Percentiles rank a stretch among this genome's conserved stretches.
phyloP scores from a whole-genome alignment of 257 asterid species.

The Datura wrightii region DNA sequence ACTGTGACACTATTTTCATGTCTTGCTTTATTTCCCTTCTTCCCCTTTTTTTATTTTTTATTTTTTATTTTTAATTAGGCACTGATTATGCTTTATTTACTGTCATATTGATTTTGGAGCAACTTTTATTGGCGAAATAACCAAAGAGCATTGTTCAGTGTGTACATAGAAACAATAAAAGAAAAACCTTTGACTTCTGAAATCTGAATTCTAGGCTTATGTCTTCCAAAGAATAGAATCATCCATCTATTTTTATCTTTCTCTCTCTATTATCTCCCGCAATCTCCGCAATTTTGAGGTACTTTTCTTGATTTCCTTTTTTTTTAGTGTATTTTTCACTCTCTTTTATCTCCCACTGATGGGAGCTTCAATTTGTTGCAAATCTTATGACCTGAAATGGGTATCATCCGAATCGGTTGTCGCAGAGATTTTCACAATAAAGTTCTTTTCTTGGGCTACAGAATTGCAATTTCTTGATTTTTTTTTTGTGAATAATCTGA shows the following conservation, averaged over 20 bases:
- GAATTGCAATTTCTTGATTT: neutral
- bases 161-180: slow-evolving; percentile 33
- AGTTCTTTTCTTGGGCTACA: neutral
- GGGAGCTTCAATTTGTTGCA: neutral
- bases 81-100: neutral
- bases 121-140: slow-evolving; percentile 28
- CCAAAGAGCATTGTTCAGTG: neutral
- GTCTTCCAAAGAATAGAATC: slow-evolving; percentile 38
- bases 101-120: neutral
- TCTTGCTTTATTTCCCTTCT: too few species aligned
- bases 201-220: slow-evolving; percentile 42
- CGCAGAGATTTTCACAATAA: neutral
- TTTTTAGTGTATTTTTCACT: neutral
- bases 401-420: slow-evolving; percentile 30
- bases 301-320: neutral
- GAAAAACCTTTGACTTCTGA: slow-evolving; percentile 37
- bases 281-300: slow-evolving; percentile 7
- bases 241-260: slow-evolving; percentile 34
- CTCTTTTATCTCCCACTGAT: neutral
- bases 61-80: neutral
- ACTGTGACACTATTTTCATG: neutral
- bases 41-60: too few species aligned
- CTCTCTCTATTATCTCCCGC: slow-evolving; percentile 24
- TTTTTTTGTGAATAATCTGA: neutral
- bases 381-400: slow-evolving; percentile 21